These are phyloP conservation scores for Candida smagusa DNA, from an alignment of 1,139 yeast genomes.

Conservation along the genomic window DNA sequence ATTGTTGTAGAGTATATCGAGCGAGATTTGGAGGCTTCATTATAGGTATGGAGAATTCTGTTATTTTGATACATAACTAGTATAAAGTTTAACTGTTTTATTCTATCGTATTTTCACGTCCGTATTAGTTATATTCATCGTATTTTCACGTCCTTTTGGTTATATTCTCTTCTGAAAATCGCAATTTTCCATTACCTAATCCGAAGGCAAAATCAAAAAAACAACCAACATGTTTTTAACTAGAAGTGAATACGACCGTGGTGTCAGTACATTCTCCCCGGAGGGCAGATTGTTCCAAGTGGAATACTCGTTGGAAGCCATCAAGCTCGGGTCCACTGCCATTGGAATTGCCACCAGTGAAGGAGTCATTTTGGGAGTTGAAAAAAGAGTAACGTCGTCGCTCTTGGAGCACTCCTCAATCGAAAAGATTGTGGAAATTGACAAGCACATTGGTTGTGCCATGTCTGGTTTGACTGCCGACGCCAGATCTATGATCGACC, in stretches of 20 bases:
- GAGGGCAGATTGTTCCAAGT: conserved; percentile 98
- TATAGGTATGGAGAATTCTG: too few species aligned
- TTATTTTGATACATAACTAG: too few species aligned
- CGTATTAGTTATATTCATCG: too few species aligned
- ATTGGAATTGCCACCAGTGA: conserved; percentile 96
- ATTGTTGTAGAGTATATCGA: too few species aligned
- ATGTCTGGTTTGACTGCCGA: conserved; percentile 99
- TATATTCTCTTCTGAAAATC: too few species aligned
- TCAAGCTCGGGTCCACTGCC: conserved; percentile 95
- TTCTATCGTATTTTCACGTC: too few species aligned
- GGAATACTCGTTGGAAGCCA: conserved; percentile 96
- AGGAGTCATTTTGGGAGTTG: conserved; percentile 95
- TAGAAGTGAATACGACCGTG: conserved; percentile 98
- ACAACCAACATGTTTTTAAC: conserved; percentile 75
- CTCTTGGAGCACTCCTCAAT: conserved; percentile 88
- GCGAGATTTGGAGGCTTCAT: too few species aligned
- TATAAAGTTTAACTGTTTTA: too few species aligned
- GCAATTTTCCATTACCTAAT: not conserved
- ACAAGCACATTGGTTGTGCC: conserved; percentile 94
- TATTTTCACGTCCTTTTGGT: too few species aligned
- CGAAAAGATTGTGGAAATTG: conserved; percentile 95
- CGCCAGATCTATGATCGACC: conserved; percentile 98
- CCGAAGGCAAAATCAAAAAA: conserved; percentile 1
- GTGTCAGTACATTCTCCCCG: conserved; percentile 97
- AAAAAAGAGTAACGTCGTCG: conserved; percentile 93